Evolutionary conservation across 129 eudicot genomes (phyloP), one percentile per base, ranked within the genome.

Genomic region (Glebionis coronaria): DNA sequence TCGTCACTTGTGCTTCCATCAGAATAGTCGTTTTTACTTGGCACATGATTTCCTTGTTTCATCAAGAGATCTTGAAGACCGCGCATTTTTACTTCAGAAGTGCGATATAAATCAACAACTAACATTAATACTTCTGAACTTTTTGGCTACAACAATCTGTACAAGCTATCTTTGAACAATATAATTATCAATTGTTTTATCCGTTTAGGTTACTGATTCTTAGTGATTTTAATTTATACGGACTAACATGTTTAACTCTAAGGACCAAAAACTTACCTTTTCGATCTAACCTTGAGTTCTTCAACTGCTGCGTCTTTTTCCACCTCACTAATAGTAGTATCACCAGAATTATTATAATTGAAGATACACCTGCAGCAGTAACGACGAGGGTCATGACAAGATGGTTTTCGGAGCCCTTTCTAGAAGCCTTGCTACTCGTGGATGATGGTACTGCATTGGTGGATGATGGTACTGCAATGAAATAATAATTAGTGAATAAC

Each of bases 321-420:
- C 80, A 76, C 81, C 77, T 78, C 71, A 79, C 44, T 56, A 56
- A 56, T 58, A 78, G 38, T 42, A 61, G 77, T 65, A 74, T 23
- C 23, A 58, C n/a, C n/a, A n/a, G n/a, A n/a, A n/a, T n/a, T n/a
- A n/a, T n/a, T n/a, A n/a, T n/a, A n/a, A n/a, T n/a, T n/a, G n/a
- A n/a, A n/a, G n/a, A n/a, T n/a, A n/a, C n/a, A n/a, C n/a, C n/a
- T n/a, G n/a, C n/a, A n/a, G n/a, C n/a, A n/a, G n/a, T n/a, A n/a
- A n/a, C n/a, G n/a, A n/a, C n/a, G n/a, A n/a, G n/a, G n/a, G 71
- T 45, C 65, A 44, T 75, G 8, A 38, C 49, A 28, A 78, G 74
- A 12, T 69, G 47, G 21, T 65, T 82, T 52, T 62, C 54, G 3
- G 88, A 83, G 54, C 76, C 64, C 12, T 71, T 53, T 63, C 25